phyloP scores from a whole-genome alignment of 2,329 filamentous ascomycete genomes.

The Phaeosphaeria sp. region DNA sequence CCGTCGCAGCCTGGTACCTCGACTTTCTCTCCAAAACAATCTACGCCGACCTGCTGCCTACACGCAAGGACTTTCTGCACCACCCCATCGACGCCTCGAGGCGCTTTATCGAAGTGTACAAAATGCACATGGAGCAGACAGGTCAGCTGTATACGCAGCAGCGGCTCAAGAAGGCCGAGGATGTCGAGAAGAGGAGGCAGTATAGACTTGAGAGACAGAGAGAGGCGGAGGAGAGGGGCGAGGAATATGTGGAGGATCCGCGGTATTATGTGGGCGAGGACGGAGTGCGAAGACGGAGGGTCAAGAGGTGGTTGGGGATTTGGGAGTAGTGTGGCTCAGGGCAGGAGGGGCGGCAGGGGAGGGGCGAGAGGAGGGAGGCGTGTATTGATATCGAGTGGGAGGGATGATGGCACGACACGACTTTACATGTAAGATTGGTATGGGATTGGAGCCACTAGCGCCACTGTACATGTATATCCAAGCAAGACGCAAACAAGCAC shows the following conservation, averaged over 20 bases:
- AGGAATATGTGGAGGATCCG: slow-evolving; percentile 44
- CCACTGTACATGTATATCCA: background rate
- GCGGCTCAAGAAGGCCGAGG: slow-evolving; percentile 76
- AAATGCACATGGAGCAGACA: slow-evolving; percentile 76
- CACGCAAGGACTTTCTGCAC: slow-evolving; percentile 69
- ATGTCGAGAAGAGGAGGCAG: slow-evolving; percentile 83
- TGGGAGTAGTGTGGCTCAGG: slow-evolving; percentile 56
- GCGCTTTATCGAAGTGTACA: slow-evolving; percentile 74
- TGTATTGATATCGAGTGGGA: background rate
- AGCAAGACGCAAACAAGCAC: background rate
- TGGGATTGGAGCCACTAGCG: background rate
- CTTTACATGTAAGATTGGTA: background rate
- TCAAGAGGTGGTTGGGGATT: slow-evolving; percentile 86
- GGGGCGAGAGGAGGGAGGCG: background rate
- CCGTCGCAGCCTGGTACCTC: slow-evolving; percentile 73
- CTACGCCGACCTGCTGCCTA: slow-evolving; percentile 78
- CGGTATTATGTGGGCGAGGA: slow-evolving; percentile 47
- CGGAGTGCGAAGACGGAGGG: slow-evolving; percentile 58
- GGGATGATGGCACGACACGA: background rate
- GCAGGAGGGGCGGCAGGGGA: background rate
- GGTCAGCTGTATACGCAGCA: slow-evolving; percentile 73
- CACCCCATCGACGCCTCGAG: slow-evolving; percentile 73
- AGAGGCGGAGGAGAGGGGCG: slow-evolving; percentile 43
- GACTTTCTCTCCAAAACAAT: slow-evolving; percentile 83
- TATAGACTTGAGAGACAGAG: slow-evolving; percentile 69